phyloP scores from a whole-genome alignment of 2,329 filamentous ascomycete species.

The Botrytis cinerea region DNA sequence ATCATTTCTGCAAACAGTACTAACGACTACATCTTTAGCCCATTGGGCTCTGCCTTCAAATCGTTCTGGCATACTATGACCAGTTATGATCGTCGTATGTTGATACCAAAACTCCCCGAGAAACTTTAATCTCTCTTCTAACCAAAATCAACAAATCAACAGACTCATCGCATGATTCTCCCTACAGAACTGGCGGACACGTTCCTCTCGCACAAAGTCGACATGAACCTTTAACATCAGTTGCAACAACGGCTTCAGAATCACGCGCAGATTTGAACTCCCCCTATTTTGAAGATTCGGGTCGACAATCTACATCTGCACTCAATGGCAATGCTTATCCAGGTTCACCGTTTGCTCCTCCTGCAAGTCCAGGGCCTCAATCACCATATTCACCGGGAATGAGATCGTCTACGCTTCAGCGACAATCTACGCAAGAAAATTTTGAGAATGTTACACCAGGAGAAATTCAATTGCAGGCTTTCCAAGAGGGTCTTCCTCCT shows the following conservation, averaged over 20 bases:
- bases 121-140: background rate
- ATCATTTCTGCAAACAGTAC: background rate
- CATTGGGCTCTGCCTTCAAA: conserved; percentile 73
- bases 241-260: conserved; percentile 82
- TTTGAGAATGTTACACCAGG: conserved; percentile 72
- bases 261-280: conserved; percentile 82
- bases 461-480: conserved; percentile 96
- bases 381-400: conserved; percentile 86
- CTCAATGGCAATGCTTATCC: conserved; percentile 61
- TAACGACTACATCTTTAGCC: conserved; percentile 1
- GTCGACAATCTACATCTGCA: conserved; percentile 53
- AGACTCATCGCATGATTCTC: conserved; percentile 94
- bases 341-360: conserved; percentile 33
- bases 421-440: conserved; percentile 62
- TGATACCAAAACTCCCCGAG: conserved; percentile 6
- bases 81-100: conserved; percentile 68
- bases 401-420: conserved; percentile 71
- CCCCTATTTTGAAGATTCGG: conserved; percentile 74
- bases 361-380: conserved; percentile 59
- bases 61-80: conserved; percentile 91
- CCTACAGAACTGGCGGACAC: conserved; percentile 87
- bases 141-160: conserved; percentile 27
- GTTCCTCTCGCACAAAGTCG: conserved; percentile 83
- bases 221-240: conserved; percentile 79
- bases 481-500: conserved; percentile 87